A percentile compares a stretch with the other conserved stretches of the same genome.
Evolutionary conservation across 257 asterid genomes (phyloP).

Genomic region (Solanum chmielewskii): DNA sequence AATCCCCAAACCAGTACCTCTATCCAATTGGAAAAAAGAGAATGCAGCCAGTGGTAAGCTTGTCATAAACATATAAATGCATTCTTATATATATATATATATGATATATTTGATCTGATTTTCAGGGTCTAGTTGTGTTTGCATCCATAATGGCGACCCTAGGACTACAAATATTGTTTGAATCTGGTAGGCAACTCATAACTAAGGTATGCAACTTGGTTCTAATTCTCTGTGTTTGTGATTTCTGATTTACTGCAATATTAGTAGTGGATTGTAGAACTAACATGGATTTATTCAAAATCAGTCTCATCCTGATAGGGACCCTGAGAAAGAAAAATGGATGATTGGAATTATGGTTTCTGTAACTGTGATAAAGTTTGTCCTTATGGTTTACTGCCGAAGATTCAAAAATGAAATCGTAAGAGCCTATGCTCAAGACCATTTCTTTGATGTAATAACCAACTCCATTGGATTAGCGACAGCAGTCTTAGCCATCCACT

Average conservation of each 20-base stretch:
- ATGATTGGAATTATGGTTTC: slow-evolving; percentile 90
- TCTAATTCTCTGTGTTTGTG: too few relatives aligned
- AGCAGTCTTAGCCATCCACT: slow-evolving; percentile 66
- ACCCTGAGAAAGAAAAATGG: slow-evolving; percentile 70
- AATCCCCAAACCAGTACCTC: slow-evolving; percentile 55
- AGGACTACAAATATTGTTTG: slow-evolving; percentile 79
- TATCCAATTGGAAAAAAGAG: slow-evolving; percentile 90
- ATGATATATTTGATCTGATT: too few relatives aligned
- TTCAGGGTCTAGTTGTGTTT: slow-evolving; percentile 84
- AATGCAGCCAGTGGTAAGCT: slow-evolving; percentile 92
- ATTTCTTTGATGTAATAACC: slow-evolving; percentile 80
- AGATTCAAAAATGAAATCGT: slow-evolving; percentile 74
- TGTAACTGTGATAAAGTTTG: slow-evolving; percentile 68
- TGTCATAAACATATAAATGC: not conserved
- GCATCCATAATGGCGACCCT: slow-evolving; percentile 95
- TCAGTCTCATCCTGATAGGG: slow-evolving; percentile 49
- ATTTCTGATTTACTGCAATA: not conserved
- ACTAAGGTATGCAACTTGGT: slow-evolving; percentile 37
- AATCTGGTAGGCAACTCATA: slow-evolving; percentile 61
- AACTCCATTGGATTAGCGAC: slow-evolving; percentile 69
- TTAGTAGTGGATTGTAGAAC: not conserved
- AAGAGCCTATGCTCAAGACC: slow-evolving; percentile 89
- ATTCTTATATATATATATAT: not conserved
- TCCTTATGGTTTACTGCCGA: slow-evolving; percentile 70
- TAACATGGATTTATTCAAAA: not conserved